Conservation (phyloP, 2,329 filamentous ascomycete species). For the Raffaelea deltoideospora region DNA sequence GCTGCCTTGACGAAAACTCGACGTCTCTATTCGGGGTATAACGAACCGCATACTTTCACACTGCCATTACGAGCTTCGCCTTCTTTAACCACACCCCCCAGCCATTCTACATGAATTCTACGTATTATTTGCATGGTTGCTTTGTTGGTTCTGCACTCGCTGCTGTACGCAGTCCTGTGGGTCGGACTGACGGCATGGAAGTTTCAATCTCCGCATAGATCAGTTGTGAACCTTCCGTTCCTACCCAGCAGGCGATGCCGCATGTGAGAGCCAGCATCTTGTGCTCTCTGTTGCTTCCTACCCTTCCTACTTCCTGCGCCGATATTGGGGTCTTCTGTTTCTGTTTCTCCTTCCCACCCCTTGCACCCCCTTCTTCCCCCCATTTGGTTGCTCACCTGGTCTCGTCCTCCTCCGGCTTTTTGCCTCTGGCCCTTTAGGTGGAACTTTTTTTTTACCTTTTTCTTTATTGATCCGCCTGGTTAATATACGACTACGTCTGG, state of each 20-base stretch:
- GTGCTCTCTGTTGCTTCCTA: neutral
- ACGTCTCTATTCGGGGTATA: too few relatives aligned
- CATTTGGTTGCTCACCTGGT: neutral
- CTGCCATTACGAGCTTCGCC: too few relatives aligned
- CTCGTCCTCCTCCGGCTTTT: constrained; percentile 4
- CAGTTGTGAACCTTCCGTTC: constrained; percentile 11
- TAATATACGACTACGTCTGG: too few relatives aligned
- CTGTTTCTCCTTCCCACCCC: neutral
- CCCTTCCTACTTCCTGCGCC: neutral
- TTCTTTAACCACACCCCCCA: too few relatives aligned
- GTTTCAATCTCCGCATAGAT: constrained; percentile 20
- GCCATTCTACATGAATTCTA: too few relatives aligned
- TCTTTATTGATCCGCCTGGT: too few relatives aligned
- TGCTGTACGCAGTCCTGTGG: constrained; percentile 12
- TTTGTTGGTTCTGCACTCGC: neutral
- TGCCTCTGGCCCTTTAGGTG: constrained; percentile 9
- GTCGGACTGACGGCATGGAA: constrained; percentile 23
- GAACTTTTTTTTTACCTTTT: too few relatives aligned
- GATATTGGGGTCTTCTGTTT: neutral
- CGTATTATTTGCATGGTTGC: too few relatives aligned
- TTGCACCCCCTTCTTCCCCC: neutral
- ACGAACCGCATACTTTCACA: too few relatives aligned
- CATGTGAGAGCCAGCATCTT: neutral
- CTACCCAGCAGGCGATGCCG: neutral
- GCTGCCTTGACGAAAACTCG: too few relatives aligned